Evolutionary conservation across 2,329 filamentous ascomycete species (phyloP).

Genomic region (Trichophyton equinum): DNA sequence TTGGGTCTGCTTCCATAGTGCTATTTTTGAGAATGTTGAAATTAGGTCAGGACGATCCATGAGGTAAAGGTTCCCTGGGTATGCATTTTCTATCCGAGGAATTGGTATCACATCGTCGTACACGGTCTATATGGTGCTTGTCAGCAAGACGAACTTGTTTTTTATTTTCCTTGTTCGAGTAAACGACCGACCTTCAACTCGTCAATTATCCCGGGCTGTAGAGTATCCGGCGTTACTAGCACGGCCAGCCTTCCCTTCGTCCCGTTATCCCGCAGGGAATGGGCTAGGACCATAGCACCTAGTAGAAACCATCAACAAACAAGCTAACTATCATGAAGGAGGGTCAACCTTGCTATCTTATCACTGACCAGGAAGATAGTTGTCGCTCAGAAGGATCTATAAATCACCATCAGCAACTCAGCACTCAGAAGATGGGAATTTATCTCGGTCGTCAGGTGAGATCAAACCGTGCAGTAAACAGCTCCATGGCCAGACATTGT

Average conservation of each 20-base stretch:
- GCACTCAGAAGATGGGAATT: background rate
- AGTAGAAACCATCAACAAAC: slow-evolving; percentile 4
- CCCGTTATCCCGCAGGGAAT: slow-evolving; percentile 84
- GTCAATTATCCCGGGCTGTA: slow-evolving; percentile 61
- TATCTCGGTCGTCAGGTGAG: background rate
- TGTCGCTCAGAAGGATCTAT: slow-evolving; percentile 82
- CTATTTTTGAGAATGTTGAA: slow-evolving; percentile 92
- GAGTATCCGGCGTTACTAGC: slow-evolving; percentile 66
- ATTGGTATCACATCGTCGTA: slow-evolving; percentile 87
- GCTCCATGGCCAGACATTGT: slow-evolving; percentile 30
- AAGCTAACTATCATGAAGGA: background rate
- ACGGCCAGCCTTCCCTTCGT: slow-evolving; percentile 75
- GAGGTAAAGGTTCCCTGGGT: slow-evolving; percentile 69
- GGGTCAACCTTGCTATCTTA: slow-evolving; percentile 1
- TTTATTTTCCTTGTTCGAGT: background rate
- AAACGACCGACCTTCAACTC: slow-evolving; percentile 56
- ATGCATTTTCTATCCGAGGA: slow-evolving; percentile 61
- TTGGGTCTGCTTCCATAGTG: slow-evolving; percentile 80
- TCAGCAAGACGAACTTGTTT: background rate
- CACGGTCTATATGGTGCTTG: slow-evolving; percentile 44
- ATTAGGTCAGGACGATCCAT: slow-evolving; percentile 87
- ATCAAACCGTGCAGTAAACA: slow-evolving; percentile 53
- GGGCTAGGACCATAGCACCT: slow-evolving; percentile 88
- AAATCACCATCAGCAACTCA: slow-evolving; percentile 5
- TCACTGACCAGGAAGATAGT: slow-evolving; percentile 72